A percentile compares a stretch with the other conserved stretches of the same genome.
Evolutionary conservation across 805 yeast species (phyloP).

Genomic region (Naumovozyma dairenensis): DNA sequence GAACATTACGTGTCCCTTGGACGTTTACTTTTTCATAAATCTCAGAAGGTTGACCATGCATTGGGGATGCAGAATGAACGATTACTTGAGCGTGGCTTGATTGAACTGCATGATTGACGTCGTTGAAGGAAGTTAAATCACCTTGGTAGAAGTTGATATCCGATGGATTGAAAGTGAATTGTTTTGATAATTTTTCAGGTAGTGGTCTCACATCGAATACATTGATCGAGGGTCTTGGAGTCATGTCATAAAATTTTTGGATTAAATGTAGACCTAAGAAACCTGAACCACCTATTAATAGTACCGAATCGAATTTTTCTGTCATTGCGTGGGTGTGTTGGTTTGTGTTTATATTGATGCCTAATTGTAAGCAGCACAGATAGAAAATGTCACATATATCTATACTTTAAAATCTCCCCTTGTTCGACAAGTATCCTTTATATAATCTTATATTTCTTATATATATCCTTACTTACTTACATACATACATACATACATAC

Average conservation of each 20-base stretch:
- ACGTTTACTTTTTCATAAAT: slow-evolving; percentile 87
- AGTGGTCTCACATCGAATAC: slow-evolving; percentile 88
- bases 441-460: too few relatives aligned
- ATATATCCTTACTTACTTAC: too few relatives aligned
- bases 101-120: slow-evolving; percentile 54
- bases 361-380: too few relatives aligned
- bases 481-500: too few relatives aligned
- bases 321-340: too few relatives aligned
- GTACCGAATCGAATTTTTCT: slow-evolving; percentile 34
- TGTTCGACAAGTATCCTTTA: too few relatives aligned
- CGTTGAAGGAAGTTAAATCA: slow-evolving; percentile 68
- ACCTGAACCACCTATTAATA: slow-evolving; percentile 93
- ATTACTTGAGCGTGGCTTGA: slow-evolving; percentile 57
- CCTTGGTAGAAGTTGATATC: slow-evolving; percentile 62
- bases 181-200: slow-evolving; percentile 60
- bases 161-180: slow-evolving; percentile 61
- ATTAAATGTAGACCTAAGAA: slow-evolving; percentile 86
- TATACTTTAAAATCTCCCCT: too few relatives aligned
- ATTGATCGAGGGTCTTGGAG: slow-evolving; percentile 63
- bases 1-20: slow-evolving; percentile 70
- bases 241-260: slow-evolving; percentile 62
- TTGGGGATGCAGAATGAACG: slow-evolving; percentile 94
- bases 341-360: too few relatives aligned
- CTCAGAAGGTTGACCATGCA: slow-evolving; percentile 77
- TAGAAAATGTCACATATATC: too few relatives aligned